phyloP scores from a whole-genome alignment of 495 filamentous ascomycete genomes.

The Penicillium atrosanguineum region DNA sequence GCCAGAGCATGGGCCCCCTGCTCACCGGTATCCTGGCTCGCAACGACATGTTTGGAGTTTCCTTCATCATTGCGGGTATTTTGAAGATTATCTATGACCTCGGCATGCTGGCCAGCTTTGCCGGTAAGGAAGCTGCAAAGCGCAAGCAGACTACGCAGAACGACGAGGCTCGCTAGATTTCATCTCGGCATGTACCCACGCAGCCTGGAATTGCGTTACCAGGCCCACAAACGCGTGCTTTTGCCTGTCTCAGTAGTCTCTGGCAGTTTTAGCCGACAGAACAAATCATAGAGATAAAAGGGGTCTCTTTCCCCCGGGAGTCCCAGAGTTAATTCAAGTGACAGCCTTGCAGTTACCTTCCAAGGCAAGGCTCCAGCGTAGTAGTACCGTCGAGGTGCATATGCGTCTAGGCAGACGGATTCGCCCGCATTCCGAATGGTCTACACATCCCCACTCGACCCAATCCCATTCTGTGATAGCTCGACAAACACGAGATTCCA shows the following conservation, averaged over 20 bases:
- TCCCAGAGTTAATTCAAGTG: background rate
- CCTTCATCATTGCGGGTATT: slow-evolving; percentile 68
- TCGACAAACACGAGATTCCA: background rate
- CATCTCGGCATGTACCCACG: background rate
- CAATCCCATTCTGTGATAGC: background rate
- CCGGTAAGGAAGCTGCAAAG: slow-evolving; percentile 31
- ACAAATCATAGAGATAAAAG: background rate
- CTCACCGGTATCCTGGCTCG: slow-evolving; percentile 69
- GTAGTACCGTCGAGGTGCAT: no score
- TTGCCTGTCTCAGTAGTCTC: background rate
- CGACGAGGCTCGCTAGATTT: slow-evolving; percentile 13
- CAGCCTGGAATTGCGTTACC: background rate
- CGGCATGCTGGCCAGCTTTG: slow-evolving; percentile 68
- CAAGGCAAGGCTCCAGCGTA: background rate
- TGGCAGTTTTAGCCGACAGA: background rate
- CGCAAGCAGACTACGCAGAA: slow-evolving; percentile 16
- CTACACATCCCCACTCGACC: background rate
- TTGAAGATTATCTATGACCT: slow-evolving; percentile 72
- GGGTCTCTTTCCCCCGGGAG: background rate
- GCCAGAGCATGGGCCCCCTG: slow-evolving; percentile 61
- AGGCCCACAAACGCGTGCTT: background rate
- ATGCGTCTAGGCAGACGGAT: background rate
- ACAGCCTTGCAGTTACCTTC: background rate
- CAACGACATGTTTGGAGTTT: slow-evolving; percentile 61
- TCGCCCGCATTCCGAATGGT: background rate